Conservation (phyloP, 768 basidiomycete genomes). For the Clavulina sp. region DNA sequence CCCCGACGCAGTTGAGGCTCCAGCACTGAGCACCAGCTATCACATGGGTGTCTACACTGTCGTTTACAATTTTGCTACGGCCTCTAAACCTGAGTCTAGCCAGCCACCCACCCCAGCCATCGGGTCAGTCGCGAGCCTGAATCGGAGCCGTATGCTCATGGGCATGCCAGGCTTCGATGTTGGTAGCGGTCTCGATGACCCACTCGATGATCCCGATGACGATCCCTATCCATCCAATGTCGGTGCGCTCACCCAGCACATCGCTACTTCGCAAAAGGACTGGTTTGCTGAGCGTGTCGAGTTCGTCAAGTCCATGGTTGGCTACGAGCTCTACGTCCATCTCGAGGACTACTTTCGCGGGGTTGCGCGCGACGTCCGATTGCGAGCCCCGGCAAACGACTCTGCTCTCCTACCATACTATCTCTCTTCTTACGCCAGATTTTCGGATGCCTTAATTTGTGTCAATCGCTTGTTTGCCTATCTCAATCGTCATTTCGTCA, state of each 20-base stretch:
- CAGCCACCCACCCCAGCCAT: no score
- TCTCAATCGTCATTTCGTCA: conserved; percentile 11
- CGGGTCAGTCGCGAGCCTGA: conserved; percentile 5
- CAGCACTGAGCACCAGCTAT: conserved; percentile 6
- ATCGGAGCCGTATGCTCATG: conserved; percentile 4
- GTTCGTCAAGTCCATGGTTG: conserved; percentile 10
- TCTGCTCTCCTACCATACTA: conserved; percentile 6
- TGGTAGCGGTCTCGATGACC: not conserved
- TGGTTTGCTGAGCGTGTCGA: conserved; percentile 7
- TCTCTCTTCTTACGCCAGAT: conserved; percentile 7
- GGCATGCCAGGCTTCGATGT: not conserved
- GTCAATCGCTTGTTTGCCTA: conserved; percentile 11
- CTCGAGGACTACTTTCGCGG: conserved; percentile 11
- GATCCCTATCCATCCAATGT: not conserved
- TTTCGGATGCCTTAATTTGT: conserved; percentile 6
- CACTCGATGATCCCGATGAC: not conserved
- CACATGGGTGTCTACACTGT: conserved; percentile 10
- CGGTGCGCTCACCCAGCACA: not conserved
- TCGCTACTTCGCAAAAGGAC: conserved; percentile 3
- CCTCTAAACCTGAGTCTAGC: not conserved
- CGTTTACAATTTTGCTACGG: conserved; percentile 12
- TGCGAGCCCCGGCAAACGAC: conserved; percentile 8
- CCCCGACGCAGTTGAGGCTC: conserved; percentile 4
- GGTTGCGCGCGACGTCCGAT: conserved; percentile 9
- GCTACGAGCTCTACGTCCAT: conserved; percentile 10